Base-by-base conservation (phyloP, 2,329 filamentous ascomycete species). In the Lasiodiplodia theobromae region DNA sequence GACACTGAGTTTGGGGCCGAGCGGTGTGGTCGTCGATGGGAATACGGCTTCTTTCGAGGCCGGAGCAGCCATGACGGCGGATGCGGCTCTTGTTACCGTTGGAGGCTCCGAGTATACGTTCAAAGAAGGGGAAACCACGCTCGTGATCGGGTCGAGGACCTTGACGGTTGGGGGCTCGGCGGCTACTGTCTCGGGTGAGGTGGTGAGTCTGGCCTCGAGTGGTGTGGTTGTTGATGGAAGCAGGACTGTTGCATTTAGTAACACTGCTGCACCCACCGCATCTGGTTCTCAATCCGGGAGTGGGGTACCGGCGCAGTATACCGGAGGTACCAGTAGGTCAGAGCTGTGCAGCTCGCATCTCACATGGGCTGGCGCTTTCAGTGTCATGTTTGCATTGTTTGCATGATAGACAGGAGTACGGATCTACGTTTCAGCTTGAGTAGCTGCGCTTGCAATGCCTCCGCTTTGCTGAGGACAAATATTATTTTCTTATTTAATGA, bases 221-320 rank as follows among this genome's bases (percentile, higher is more conserved):
- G 57, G 57, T 38, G 57, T 62, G 2, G 57, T 62, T 16, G 58
- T 63, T 14, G 58, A 34, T 23, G 44, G 58, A 3, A 18, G 25
- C 3, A 25, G 51, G 11, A 53, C 51, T 4, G 51, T 31, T 25
- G 25, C 49, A 21, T 51, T 51, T 11, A 23, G 49, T 11, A 25
- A 51, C 23, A 51, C 49, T 21, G 49, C 49, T 18, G 21, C 11
- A 11, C 18, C n/a, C 1, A 51, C 18, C 49, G 23, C 49, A 4
- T 11, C 49, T 18, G 49, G 21, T 5, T 11, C 49, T 11, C 1
- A 51, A 23, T n/a, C 49, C 16, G 49, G n/a, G 3, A 51, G 10
- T 21, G 49, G 49, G 10, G 2, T 5, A 51, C 18, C 49, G n/a
- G n/a, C 49, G 49, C 18, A n/a, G 49, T 51, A 51, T 51, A 51